Conservation (phyloP, 148 eudicot species). For the Diospyros lotus region DNA sequence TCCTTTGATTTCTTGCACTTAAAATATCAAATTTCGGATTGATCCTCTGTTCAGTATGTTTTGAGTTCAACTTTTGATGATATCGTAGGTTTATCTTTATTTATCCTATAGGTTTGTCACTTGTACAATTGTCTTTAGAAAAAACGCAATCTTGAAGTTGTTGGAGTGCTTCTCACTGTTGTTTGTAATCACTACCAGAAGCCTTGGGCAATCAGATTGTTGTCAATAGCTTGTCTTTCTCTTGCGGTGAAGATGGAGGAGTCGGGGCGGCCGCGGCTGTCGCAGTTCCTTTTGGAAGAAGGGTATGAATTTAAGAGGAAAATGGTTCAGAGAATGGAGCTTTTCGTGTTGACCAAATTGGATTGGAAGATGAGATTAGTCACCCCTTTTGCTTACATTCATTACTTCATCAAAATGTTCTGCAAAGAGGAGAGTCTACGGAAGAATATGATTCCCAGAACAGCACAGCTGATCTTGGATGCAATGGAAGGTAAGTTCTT, state of each 20-base stretch:
- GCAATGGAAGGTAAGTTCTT: slow-evolving; percentile 30
- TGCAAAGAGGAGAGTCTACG: slow-evolving; percentile 5
- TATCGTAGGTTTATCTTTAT: no score
- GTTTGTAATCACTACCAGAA: neutral
- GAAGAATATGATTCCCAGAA: slow-evolving; percentile 11
- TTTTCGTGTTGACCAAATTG: slow-evolving; percentile 42
- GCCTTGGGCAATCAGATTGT: slow-evolving; percentile 34
- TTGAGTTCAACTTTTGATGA: neutral
- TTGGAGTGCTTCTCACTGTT: no score
- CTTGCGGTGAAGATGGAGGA: slow-evolving; percentile 63
- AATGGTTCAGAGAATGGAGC: slow-evolving; percentile 57
- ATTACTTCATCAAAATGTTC: slow-evolving; percentile 28
- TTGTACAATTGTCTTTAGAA: no score
- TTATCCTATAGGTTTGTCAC: no score
- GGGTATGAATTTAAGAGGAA: slow-evolving; percentile 29
- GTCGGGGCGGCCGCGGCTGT: slow-evolving; percentile 22
- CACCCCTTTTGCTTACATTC: slow-evolving; percentile 41
- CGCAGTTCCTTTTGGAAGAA: slow-evolving; percentile 23
- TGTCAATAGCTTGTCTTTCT: slow-evolving; percentile 42
- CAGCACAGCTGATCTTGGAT: slow-evolving; percentile 25
- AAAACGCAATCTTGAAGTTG: no score
- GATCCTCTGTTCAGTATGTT: neutral
- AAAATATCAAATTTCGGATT: no score
- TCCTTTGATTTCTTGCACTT: neutral
- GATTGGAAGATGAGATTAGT: slow-evolving; percentile 48